These are phyloP conservation scores for Gynostemma pentaphyllum DNA, from an alignment of 306 rosid species.

Conservation along the genomic window DNA sequence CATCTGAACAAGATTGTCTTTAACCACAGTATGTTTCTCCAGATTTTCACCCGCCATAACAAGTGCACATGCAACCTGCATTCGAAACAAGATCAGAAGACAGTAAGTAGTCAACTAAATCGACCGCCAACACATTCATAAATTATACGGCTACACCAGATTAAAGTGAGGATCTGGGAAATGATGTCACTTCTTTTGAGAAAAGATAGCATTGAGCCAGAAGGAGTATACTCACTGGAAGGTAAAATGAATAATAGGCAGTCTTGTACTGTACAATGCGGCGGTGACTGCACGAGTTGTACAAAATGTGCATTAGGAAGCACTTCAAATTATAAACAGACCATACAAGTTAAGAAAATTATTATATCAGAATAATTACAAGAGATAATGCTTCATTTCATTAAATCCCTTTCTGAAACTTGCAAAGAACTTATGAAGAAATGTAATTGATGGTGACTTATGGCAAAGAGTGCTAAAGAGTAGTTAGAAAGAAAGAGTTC, in stretches of 20 bases:
- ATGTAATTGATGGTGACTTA: no score
- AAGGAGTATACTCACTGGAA: slow-evolving; percentile 48
- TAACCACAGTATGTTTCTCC: slow-evolving; percentile 27
- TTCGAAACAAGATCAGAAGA: background rate
- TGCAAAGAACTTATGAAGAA: no score
- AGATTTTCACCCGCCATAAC: slow-evolving; percentile 34
- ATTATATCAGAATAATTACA: background rate
- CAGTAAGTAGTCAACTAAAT: background rate
- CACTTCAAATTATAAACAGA: background rate
- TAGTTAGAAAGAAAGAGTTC: no score
- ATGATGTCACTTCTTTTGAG: no score
- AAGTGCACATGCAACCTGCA: slow-evolving; percentile 40
- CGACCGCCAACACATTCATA: background rate
- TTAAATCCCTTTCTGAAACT: background rate
- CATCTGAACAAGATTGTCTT: slow-evolving; percentile 31
- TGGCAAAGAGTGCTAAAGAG: no score
- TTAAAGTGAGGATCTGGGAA: background rate
- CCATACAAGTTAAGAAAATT: no score
- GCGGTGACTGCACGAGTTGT: slow-evolving; percentile 54
- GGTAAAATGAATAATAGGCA: slow-evolving; percentile 91
- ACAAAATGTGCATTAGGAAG: background rate
- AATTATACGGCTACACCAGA: no score
- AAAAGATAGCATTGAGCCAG: no score
- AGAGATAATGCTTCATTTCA: background rate
- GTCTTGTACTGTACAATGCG: slow-evolving; percentile 92